phyloP scores from a whole-genome alignment of 2,329 filamentous ascomycete genomes.

The Magnaporthiopsis incrustans region DNA sequence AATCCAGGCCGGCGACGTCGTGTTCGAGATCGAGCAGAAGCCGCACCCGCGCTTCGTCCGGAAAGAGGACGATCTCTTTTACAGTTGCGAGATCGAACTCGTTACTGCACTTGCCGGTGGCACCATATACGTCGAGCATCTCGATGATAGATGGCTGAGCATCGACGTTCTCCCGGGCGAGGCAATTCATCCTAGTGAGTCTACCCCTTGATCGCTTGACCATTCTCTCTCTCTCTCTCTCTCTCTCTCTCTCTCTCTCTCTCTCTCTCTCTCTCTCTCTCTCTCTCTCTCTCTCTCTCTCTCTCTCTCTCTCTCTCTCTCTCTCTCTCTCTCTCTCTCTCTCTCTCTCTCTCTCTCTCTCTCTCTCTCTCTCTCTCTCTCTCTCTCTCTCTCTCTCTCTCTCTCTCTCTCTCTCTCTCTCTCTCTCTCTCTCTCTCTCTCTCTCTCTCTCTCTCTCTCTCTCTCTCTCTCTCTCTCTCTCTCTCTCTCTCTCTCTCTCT shows the following conservation, averaged over 20 bases:
- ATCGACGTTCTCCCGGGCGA: constrained; percentile 91
- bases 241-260: constrained; percentile 7
- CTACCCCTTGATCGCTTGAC: background rate
- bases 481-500: constrained; percentile 6
- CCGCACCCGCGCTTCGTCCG: constrained; percentile 92
- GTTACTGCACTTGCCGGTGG: constrained; percentile 91
- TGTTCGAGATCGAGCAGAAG: constrained; percentile 99
- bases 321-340: constrained; percentile 6
- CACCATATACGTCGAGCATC: constrained; percentile 85
- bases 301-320: constrained; percentile 6
- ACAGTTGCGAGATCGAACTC: constrained; percentile 90
- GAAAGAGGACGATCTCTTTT: constrained; percentile 93
- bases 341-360: constrained; percentile 7
- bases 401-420: constrained; percentile 6
- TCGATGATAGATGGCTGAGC: constrained; percentile 93
- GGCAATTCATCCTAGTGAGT: constrained; percentile 83
- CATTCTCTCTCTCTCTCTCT: constrained; percentile 5
- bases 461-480: constrained; percentile 5
- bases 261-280: constrained; percentile 8
- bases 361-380: constrained; percentile 7
- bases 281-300: constrained; percentile 5
- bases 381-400: constrained; percentile 6
- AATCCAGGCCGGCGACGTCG: constrained; percentile 87
- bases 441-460: constrained; percentile 8
- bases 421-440: constrained; percentile 7